Evolutionary conservation across 2,329 filamentous ascomycete species (phyloP).

Genomic region (Coniochaeta prunicola): DNA sequence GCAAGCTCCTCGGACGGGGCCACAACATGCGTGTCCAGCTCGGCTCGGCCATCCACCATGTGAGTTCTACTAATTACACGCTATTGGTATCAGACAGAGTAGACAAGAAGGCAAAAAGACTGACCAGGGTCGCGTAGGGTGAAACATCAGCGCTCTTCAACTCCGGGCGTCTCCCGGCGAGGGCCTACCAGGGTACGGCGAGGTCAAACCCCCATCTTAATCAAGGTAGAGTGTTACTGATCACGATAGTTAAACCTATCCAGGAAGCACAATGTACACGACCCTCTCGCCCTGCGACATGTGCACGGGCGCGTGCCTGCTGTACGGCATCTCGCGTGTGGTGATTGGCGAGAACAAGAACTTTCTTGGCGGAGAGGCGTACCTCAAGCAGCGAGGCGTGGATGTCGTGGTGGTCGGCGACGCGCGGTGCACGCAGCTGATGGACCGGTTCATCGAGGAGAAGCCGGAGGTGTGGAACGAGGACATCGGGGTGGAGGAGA

Average conservation of each 20-base stretch:
- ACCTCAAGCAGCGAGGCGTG: conserved; percentile 59
- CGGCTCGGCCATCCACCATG: conserved; percentile 63
- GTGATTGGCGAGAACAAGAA: conserved; percentile 74
- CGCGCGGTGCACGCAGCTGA: conserved; percentile 57
- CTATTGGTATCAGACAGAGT: too few species aligned
- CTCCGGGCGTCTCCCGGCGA: conserved; percentile 63
- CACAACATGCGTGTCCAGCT: conserved; percentile 74
- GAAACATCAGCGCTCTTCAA: conserved; percentile 72
- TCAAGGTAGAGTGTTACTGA: conserved; percentile 15
- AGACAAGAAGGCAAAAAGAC: background rate
- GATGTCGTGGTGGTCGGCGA: conserved; percentile 67
- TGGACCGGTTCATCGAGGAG: conserved; percentile 65
- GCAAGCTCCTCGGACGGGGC: conserved; percentile 62
- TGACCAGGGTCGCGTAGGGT: conserved; percentile 41
- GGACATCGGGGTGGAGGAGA: conserved; percentile 45
- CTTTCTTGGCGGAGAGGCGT: conserved; percentile 66
- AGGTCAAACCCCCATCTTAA: too few species aligned
- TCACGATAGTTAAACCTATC: background rate
- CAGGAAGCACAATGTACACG: conserved; percentile 73
- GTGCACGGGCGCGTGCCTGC: conserved; percentile 69
- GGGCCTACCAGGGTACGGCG: conserved; percentile 48
- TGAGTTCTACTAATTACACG: too few species aligned
- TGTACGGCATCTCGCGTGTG: conserved; percentile 67
- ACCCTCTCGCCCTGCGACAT: conserved; percentile 75
- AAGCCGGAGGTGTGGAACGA: conserved; percentile 64